Percentiles rank a stretch among this genome's conserved stretches.
These are phyloP conservation scores for Musa acuminata DNA, from an alignment of 176 grass and related monocot genomes.

Conservation along the genomic window DNA sequence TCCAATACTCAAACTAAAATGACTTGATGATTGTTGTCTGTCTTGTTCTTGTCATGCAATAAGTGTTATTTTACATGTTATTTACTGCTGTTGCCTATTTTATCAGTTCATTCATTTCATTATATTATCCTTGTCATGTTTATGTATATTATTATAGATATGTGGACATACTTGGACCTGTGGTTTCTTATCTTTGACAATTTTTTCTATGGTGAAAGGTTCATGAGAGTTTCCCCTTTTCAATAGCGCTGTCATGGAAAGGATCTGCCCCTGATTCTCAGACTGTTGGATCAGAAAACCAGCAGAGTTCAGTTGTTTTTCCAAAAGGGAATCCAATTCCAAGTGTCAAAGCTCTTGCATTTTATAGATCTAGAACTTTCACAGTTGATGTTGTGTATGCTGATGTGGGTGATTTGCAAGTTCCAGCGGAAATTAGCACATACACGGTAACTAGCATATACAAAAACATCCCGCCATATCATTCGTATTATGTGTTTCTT, in stretches of 20 bases:
- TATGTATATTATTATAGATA: too few relatives aligned
- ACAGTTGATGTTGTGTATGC: slow-evolving; percentile 51
- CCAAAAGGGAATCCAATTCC: slow-evolving; percentile 56
- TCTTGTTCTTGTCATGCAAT: too few relatives aligned
- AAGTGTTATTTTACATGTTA: too few relatives aligned
- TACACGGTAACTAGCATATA: slow-evolving; percentile 41
- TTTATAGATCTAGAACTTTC: slow-evolving; percentile 54
- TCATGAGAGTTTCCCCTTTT: slow-evolving; percentile 68
- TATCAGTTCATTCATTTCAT: too few relatives aligned
- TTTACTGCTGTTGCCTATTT: too few relatives aligned
- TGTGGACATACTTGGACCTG: too few relatives aligned
- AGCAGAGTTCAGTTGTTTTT: slow-evolving; percentile 49
- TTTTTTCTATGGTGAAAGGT: slow-evolving; percentile 26
- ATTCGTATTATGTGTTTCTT: too few relatives aligned
- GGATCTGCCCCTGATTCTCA: slow-evolving; percentile 34
- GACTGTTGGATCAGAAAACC: slow-evolving; percentile 25
- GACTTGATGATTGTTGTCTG: too few relatives aligned
- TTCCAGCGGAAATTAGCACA: slow-evolving; percentile 44
- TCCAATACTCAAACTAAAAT: too few relatives aligned
- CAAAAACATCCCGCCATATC: neutral
- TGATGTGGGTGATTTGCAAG: slow-evolving; percentile 11
- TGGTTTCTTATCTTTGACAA: too few relatives aligned
- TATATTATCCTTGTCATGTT: too few relatives aligned
- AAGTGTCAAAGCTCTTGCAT: slow-evolving; percentile 48
- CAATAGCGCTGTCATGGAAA: slow-evolving; percentile 74